phyloP scores from a whole-genome alignment of 2,329 filamentous ascomycete species.

The Epichloe sp. region DNA sequence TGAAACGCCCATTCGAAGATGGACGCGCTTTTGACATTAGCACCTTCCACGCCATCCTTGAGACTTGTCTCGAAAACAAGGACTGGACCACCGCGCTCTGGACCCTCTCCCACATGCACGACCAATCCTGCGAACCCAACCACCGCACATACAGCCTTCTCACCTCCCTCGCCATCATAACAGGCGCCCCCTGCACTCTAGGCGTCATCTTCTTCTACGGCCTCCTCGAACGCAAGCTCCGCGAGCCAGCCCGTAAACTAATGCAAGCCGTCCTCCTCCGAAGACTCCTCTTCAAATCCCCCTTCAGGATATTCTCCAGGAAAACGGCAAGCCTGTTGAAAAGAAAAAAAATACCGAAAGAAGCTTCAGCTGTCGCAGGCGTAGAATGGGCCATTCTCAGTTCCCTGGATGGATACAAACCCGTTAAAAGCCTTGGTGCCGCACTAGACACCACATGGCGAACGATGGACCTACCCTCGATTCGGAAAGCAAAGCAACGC shows the following conservation, averaged over 20 bases:
- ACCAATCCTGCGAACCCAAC: conserved; percentile 14
- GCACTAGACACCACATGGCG: conserved; percentile 15
- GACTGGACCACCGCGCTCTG: conserved; percentile 21
- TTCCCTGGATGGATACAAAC: conserved; percentile 16
- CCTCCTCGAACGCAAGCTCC: conserved; percentile 18
- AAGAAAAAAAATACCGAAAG: conserved; percentile 7
- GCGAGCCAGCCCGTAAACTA: conserved; percentile 11
- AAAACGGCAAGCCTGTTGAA: conserved; percentile 12
- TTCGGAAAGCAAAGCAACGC: neutral
- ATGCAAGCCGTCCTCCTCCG: conserved; percentile 16
- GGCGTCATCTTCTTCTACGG: conserved; percentile 21
- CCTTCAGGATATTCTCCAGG: conserved; percentile 16
- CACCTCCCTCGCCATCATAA: conserved; percentile 22
- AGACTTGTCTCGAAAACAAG: conserved; percentile 14
- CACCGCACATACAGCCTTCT: conserved; percentile 24
- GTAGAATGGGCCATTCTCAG: conserved; percentile 19
- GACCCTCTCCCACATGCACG: conserved; percentile 14
- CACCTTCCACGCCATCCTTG: conserved; percentile 27
- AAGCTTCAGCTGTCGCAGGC: conserved; percentile 11
- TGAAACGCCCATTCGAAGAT: conserved; percentile 13
- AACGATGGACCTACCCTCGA: conserved; percentile 12
- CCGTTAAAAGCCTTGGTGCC: conserved; percentile 14
- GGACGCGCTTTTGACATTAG: conserved; percentile 13
- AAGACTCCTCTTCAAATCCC: conserved; percentile 12
- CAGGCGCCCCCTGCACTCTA: conserved; percentile 18